Percentiles rank a stretch among this genome's conserved stretches.
Conservation (phyloP, 139 green algal species). For the Volvox reticuliferus region DNA sequence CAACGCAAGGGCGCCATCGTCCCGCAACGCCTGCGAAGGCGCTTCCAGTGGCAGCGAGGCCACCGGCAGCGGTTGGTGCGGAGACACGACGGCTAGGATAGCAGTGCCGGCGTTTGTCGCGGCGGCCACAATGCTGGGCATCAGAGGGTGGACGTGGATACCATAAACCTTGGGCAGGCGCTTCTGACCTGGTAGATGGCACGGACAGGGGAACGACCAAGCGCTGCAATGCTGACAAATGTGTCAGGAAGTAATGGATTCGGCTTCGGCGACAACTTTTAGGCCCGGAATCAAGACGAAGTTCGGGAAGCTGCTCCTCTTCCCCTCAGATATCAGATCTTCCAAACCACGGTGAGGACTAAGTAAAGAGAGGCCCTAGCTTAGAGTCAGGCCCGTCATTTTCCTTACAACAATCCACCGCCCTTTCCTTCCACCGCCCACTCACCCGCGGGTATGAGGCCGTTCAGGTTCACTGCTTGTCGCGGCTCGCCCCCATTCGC, state of each 20-base stretch:
- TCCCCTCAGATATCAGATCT: too few species aligned
- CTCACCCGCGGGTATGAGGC: conserved; percentile 55
- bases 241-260: too few species aligned
- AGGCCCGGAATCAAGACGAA: too few species aligned
- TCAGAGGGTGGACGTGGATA: conserved; percentile 58
- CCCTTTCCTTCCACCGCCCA: too few species aligned
- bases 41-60: conserved; percentile 53
- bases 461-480: conserved; percentile 51
- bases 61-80: conserved; percentile 52
- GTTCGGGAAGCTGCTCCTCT: too few species aligned
- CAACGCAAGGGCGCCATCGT: conserved; percentile 1
- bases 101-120: conserved; percentile 63
- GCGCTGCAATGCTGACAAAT: background rate
- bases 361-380: too few species aligned
- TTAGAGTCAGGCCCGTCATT: too few species aligned
- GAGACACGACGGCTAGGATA: conserved; percentile 47
- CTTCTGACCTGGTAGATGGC: conserved; percentile 55
- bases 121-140: conserved; percentile 53
- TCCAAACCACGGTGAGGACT: too few species aligned
- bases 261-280: too few species aligned
- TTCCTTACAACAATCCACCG: too few species aligned
- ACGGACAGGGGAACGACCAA: background rate
- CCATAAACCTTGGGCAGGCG: conserved; percentile 67
- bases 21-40: conserved; percentile 28
- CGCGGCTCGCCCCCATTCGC: conserved; percentile 47